Evolutionary conservation across 2,329 filamentous ascomycete genomes (phyloP).

Genomic region (Xylariales sp.): DNA sequence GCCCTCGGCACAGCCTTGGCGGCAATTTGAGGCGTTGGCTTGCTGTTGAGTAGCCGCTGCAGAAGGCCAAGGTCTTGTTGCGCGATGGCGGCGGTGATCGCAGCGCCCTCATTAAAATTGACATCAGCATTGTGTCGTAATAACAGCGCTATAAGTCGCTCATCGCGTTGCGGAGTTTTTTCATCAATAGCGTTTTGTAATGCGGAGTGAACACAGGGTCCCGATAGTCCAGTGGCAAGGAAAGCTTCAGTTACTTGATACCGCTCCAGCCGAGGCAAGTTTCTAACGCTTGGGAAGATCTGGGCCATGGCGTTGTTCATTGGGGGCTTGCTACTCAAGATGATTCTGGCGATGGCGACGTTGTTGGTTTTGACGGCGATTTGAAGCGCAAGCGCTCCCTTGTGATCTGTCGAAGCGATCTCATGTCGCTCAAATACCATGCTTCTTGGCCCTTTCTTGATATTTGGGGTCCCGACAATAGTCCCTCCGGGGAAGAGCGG

Average conservation of each 20-base stretch:
- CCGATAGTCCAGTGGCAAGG: constrained; percentile 42
- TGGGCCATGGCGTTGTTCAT: constrained; percentile 40
- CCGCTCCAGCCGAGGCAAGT: constrained; percentile 36
- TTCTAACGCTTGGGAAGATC: constrained; percentile 44
- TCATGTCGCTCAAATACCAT: constrained; percentile 38
- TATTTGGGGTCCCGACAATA: constrained; percentile 18
- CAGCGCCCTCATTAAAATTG: constrained; percentile 48
- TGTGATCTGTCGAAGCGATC: constrained; percentile 48
- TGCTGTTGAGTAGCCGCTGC: constrained; percentile 37
- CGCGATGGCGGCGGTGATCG: constrained; percentile 41
- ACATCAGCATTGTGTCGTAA: constrained; percentile 49
- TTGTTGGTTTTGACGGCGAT: constrained; percentile 43
- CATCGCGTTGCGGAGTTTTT: constrained; percentile 41
- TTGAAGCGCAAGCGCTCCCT: constrained; percentile 45
- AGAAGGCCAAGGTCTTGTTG: constrained; percentile 44
- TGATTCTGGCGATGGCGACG: constrained; percentile 35
- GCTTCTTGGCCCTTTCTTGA: constrained; percentile 21
- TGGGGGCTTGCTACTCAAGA: constrained; percentile 42
- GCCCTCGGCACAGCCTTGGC: constrained; percentile 43
- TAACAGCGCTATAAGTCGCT: constrained; percentile 46
- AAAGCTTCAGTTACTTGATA: constrained; percentile 47
- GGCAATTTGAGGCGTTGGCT: constrained; percentile 41
- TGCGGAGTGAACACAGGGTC: constrained; percentile 41
- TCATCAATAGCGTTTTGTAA: constrained; percentile 50
- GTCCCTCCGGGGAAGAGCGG: constrained; percentile 38